Evolutionary conservation across 345 rosid species (phyloP).

Genomic region (Eucalyptus regnans): DNA sequence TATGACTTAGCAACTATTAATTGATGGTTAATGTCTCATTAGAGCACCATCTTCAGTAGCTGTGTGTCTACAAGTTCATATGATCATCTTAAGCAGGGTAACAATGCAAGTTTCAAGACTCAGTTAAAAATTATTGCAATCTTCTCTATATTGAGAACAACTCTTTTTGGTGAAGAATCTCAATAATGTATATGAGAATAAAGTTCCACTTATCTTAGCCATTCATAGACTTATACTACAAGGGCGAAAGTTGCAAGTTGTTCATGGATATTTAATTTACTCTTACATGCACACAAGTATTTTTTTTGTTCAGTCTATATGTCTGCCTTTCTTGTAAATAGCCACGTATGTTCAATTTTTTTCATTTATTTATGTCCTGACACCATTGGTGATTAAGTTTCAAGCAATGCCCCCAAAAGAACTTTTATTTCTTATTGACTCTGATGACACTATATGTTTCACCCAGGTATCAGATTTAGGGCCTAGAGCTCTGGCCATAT

Average conservation of each 20-base stretch:
- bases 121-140: neutral
- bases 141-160: neutral
- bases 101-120: neutral
- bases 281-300: neutral
- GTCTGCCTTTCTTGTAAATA: neutral
- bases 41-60: neutral
- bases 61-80: neutral
- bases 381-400: neutral
- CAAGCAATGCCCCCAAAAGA: neutral
- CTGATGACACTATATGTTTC: neutral
- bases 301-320: neutral
- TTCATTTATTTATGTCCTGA: neutral
- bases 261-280: neutral
- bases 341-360: neutral
- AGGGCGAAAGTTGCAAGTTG: neutral
- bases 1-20: neutral
- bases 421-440: neutral
- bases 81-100: neutral
- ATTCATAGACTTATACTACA: neutral
- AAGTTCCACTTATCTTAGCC: neutral
- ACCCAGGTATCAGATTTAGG: constrained; percentile 24
- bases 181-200: neutral
- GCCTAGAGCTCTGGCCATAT: constrained; percentile 36
- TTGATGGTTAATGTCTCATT: neutral
- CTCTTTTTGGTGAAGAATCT: neutral